Evolutionary conservation across 345 rosid species (phyloP).

Genomic region (Lagerstroemia speciosa): DNA sequence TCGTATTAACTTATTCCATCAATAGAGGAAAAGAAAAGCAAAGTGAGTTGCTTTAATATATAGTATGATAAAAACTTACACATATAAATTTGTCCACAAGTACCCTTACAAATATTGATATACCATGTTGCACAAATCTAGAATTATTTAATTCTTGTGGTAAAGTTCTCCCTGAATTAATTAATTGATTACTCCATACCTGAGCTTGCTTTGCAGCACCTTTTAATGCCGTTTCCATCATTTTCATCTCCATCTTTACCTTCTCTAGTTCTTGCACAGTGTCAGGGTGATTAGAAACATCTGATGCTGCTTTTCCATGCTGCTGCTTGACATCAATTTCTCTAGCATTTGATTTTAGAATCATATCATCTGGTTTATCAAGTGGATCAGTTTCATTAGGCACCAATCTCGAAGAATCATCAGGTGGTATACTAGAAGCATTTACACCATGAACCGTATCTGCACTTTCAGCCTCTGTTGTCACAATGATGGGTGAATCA

Average conservation of each 20-base stretch:
- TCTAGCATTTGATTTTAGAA: slow-evolving; percentile 28
- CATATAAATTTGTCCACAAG: not conserved
- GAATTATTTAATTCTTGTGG: not conserved
- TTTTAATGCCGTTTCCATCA: slow-evolving; percentile 93
- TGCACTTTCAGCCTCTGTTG: slow-evolving; percentile 27
- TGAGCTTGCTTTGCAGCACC: slow-evolving; percentile 99
- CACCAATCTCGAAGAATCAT: slow-evolving; percentile 34
- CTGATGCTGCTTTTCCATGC: slow-evolving; percentile 34
- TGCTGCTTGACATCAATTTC: slow-evolving; percentile 29
- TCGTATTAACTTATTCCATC: not conserved
- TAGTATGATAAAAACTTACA: not conserved
- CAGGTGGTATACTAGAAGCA: slow-evolving; percentile 25
- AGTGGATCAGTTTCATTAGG: slow-evolving; percentile 19
- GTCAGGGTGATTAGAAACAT: slow-evolving; percentile 31
- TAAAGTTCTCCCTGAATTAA: not conserved
- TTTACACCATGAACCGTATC: slow-evolving; percentile 20
- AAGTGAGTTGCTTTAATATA: not conserved
- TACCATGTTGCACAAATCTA: not conserved
- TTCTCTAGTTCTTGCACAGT: slow-evolving; percentile 56
- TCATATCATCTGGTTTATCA: slow-evolving; percentile 21
- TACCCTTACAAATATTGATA: not conserved
- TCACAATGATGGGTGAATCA: slow-evolving; percentile 18
- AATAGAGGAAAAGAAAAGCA: not conserved
- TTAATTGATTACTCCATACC: slow-evolving; percentile 37
- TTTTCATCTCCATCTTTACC: slow-evolving; percentile 74